Base-by-base conservation (phyloP, 2,329 filamentous ascomycete genomes). In the Chaetomiaceae sp. region DNA sequence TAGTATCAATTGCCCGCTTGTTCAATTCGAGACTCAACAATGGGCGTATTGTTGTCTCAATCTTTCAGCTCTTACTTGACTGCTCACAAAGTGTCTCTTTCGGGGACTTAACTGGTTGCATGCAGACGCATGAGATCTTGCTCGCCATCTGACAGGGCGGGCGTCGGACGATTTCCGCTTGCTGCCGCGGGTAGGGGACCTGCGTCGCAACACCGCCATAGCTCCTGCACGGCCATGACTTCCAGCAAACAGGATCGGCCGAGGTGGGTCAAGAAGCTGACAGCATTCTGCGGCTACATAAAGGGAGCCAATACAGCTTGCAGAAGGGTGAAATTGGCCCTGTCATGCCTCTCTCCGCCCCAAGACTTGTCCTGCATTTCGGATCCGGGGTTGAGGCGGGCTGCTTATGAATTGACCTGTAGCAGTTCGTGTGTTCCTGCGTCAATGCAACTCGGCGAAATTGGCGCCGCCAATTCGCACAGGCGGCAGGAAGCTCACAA, bases 401-500 rank as follows among this genome's bases (percentile, higher is more conserved):
- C 20, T 18, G 20, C 5, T 9, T n/a, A 20, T 32, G 5, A 2
- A 45, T 23, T 32, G 51, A 25, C 50, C 56, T 56, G 48, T 51
- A 20, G 42, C 46, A 51, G 48, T 38, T 41, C 43, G 38, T 43
- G 41, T 21, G 61, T 62, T 61, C 59, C 61, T 62, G 58, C 59
- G 45, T 60, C 57, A 36, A 55, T 61, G 57, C 58, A 56, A 52
- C 57, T 48, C 16, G 20, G 34, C 23, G 34, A 42, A 23, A 38
- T 43, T 44, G 33, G 27, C 38, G 30, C 51, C 20, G n/a, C 25
- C 42, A 32, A 25, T 9, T 29, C 21, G 30, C 41, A 20, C 29
- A 29, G 30, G 21, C 27, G 20, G 5, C 25, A 9, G 25, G 25
- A 27, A 27, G 9, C 25, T 27, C 5, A 5, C 25, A n/a, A n/a